Percentiles rank a stretch among this genome's conserved stretches.
These are phyloP conservation scores for Peronospora belbahrii DNA, from an alignment of 352 stramenopile genomes.

Conservation along the genomic window DNA sequence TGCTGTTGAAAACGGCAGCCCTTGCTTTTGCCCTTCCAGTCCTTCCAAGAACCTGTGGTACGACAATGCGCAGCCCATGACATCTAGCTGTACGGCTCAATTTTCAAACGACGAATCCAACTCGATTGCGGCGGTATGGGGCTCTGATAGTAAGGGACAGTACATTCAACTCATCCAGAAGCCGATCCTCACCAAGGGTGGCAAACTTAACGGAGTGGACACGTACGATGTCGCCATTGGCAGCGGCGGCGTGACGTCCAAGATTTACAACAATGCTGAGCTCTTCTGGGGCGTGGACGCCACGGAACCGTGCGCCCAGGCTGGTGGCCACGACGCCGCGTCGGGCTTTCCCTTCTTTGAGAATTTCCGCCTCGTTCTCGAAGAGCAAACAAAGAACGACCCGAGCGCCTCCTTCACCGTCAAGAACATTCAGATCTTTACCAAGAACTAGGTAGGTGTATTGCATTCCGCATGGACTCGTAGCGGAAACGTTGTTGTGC, in stretches of 20 bases:
- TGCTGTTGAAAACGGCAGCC: constrained; percentile 25
- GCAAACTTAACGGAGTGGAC: constrained; percentile 38
- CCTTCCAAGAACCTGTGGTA: constrained; percentile 48
- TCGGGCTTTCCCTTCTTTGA: constrained; percentile 76
- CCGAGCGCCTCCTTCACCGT: constrained; percentile 60
- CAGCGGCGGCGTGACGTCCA: constrained; percentile 36
- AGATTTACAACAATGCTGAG: constrained; percentile 77
- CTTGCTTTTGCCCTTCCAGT: constrained; percentile 49
- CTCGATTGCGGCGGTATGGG: constrained; percentile 62
- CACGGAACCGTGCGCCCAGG: constrained; percentile 29
- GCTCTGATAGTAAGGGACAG: constrained; percentile 46
- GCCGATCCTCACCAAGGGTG: constrained; percentile 51
- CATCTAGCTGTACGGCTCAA: constrained; percentile 56
- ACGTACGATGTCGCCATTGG: constrained; percentile 56
- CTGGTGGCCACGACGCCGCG: constrained; percentile 48
- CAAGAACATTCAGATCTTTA: constrained; percentile 71
- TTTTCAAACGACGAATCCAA: constrained; percentile 50
- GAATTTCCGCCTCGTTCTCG: constrained; percentile 60
- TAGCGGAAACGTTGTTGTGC: too few relatives aligned
- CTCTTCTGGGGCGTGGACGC: constrained; percentile 57
- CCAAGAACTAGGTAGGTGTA: constrained; percentile 47
- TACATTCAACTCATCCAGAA: constrained; percentile 72
- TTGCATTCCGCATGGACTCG: too few relatives aligned
- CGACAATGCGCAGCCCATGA: constrained; percentile 51
- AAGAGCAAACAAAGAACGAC: constrained; percentile 73